Percentiles rank a stretch among this genome's conserved stretches.
Evolutionary conservation across 2,329 filamentous ascomycete genomes (phyloP).

Genomic region (Claviceps purpurea): DNA sequence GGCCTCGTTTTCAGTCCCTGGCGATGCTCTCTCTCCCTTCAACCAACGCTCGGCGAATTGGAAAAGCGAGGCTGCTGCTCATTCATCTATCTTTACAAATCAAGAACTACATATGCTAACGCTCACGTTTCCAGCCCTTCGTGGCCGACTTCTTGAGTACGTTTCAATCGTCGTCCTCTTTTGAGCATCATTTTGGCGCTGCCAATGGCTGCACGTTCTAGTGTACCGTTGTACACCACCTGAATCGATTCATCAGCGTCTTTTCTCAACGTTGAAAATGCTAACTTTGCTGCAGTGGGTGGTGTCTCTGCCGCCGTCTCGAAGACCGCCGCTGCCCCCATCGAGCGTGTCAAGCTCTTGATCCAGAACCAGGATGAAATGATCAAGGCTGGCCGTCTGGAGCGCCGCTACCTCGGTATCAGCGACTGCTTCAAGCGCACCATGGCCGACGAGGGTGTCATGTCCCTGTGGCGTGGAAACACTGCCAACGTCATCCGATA

Average conservation of each 20-base stretch:
- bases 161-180: constrained; percentile 27
- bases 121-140: constrained; percentile 54
- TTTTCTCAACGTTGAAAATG: neutral
- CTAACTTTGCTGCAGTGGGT: constrained; percentile 57
- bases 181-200: neutral
- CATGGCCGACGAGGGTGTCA: constrained; percentile 77
- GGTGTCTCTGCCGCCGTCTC: constrained; percentile 99
- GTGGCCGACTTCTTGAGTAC: constrained; percentile 97
- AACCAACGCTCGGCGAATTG: neutral
- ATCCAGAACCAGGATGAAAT: constrained; percentile 99
- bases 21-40: neutral
- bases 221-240: neutral
- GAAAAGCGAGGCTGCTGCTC: constrained; percentile 6
- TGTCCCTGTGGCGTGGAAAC: constrained; percentile 98
- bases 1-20: neutral
- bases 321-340: constrained; percentile 98
- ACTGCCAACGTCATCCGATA: constrained; percentile 99
- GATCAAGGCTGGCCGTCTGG: constrained; percentile 96
- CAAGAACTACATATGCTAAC: constrained; percentile 19
- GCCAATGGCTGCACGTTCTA: constrained; percentile 1
- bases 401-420: constrained; percentile 93
- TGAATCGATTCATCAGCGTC: constrained; percentile 2
- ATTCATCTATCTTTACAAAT: neutral
- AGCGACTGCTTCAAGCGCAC: constrained; percentile 91
- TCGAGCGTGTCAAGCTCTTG: constrained; percentile 99